Evolutionary conservation across 768 basidiomycete species (phyloP), one percentile per base, ranked within the genome.

Genomic region (Boletellus ananas): DNA sequence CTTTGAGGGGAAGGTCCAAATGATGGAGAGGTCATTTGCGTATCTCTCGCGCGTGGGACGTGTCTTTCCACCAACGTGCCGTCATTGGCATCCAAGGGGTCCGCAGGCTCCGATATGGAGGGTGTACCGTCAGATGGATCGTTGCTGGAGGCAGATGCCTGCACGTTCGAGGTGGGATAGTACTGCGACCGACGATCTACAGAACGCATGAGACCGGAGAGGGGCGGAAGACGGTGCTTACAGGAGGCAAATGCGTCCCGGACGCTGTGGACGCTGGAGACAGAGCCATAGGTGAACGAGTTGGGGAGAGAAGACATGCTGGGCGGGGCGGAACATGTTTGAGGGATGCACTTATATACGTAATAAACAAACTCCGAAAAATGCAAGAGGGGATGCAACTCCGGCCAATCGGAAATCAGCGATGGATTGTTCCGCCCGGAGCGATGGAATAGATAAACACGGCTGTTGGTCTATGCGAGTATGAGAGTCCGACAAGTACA

Each of bases 121-220:
- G 37, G 18, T 16, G 49, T 47, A 31, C 76, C 72, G 41, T 78
- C 73, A 27, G 70, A 64, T 8, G 68, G 70, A 17, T 68, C 63
- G 46, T 71, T 71, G 16, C 65, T 69, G 7, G 68, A 60, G 49
- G 79, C 76, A 6, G 74, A 70, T 4, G 78, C 71, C n/a, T 76
- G 76, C 21, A 84, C 75, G 29, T 76, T 74, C 8, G 82, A 80
- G 44, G 79, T 79, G 18, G 80, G 81, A 35, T 87, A 75, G 59
- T 79, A 84, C 60, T 87, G 85, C 8, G 84, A 72, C 27, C 87
- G 79, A 47, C 80, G 81, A 63, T 88, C 87, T 89, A 55, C 17
- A 52, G 49, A 47, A 17, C 20, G 50, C 11, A 43, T 54, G 25
- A 47, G 40, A 37, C 23, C n/a, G 34, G 25, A 56, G 46, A 11